Evolutionary conservation across 2,329 filamentous ascomycete genomes (phyloP).

Genomic region (Xylaria sp.): DNA sequence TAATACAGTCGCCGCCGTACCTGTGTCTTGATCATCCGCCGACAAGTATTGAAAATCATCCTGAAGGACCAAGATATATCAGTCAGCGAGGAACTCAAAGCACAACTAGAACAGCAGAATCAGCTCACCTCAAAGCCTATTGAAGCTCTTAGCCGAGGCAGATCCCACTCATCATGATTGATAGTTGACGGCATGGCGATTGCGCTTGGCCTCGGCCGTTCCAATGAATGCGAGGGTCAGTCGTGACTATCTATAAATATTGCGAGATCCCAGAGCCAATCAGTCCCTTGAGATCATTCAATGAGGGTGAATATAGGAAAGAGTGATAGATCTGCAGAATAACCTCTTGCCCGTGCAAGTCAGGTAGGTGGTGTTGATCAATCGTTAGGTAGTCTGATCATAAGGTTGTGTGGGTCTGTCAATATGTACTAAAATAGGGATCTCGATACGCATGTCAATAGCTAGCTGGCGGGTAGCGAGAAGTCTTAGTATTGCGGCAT

Average conservation of each 20-base stretch:
- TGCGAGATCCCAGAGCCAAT: neutral
- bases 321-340: neutral
- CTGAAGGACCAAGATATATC: slow-evolving; percentile 25
- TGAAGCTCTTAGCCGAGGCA: slow-evolving; percentile 48
- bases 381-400: neutral
- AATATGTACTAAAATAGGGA: no score
- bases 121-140: slow-evolving; percentile 49
- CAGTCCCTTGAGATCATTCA: neutral
- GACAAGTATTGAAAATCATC: slow-evolving; percentile 50
- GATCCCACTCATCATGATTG: slow-evolving; percentile 49
- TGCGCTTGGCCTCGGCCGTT: neutral
- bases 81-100: slow-evolving; percentile 18
- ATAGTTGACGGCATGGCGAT: slow-evolving; percentile 45
- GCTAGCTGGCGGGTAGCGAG: neutral
- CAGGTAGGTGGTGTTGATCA: neutral
- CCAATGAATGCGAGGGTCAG: neutral
- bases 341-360: neutral
- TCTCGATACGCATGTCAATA: neutral
- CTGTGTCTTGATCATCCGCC: slow-evolving; percentile 50
- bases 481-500: slow-evolving; percentile 8
- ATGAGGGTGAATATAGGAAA: neutral
- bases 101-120: neutral
- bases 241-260: neutral
- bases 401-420: neutral
- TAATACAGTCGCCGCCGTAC: slow-evolving; percentile 38